Percentiles rank a stretch among this genome's conserved stretches.
Conservation (phyloP, 2,329 filamentous ascomycete genomes). For the Fonsecaea multimorphosa region DNA sequence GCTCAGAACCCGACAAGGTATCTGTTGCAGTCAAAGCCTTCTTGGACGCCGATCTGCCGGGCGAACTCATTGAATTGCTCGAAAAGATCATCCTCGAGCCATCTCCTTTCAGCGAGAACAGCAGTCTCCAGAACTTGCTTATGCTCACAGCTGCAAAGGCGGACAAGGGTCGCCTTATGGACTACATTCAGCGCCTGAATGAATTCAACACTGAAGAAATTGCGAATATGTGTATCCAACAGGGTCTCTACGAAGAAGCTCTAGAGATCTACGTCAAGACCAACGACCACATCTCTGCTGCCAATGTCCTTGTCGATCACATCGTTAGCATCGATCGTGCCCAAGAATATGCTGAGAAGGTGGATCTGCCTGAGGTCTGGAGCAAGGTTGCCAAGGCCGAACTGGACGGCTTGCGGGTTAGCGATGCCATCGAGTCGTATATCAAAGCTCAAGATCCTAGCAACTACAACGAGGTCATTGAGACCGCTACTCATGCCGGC, state of each 20-base stretch:
- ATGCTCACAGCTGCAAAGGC: slow-evolving; percentile 97
- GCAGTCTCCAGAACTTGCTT: slow-evolving; percentile 92
- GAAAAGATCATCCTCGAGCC: slow-evolving; percentile 99
- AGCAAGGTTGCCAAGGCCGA: slow-evolving; percentile 98
- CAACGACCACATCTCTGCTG: slow-evolving; percentile 82
- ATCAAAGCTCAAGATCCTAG: slow-evolving; percentile 91
- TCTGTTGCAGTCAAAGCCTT: slow-evolving; percentile 93
- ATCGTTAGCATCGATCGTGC: slow-evolving; percentile 98
- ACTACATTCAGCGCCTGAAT: slow-evolving; percentile 91
- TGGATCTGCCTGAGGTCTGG: slow-evolving; percentile 95
- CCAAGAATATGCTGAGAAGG: slow-evolving; percentile 91
- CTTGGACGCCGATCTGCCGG: slow-evolving; percentile 86
- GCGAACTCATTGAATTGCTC: slow-evolving; percentile 92
- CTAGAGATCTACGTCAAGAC: slow-evolving; percentile 99
- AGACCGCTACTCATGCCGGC: slow-evolving; percentile 90
- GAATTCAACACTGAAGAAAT: slow-evolving; percentile 93
- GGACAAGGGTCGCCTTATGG: slow-evolving; percentile 91
- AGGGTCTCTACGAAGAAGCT: slow-evolving; percentile 93
- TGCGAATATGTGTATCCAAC: slow-evolving; percentile 88
- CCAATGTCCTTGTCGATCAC: slow-evolving; percentile 91
- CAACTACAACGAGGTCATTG: slow-evolving; percentile 95
- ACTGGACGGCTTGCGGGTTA: slow-evolving; percentile 89
- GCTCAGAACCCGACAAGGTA: slow-evolving; percentile 90
- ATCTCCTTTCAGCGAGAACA: slow-evolving; percentile 97
- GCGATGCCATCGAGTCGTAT: slow-evolving; percentile 94